Conservation (phyloP, 228 moss, liverwort and hornwort genomes). For the Sphagnum fallax region DNA sequence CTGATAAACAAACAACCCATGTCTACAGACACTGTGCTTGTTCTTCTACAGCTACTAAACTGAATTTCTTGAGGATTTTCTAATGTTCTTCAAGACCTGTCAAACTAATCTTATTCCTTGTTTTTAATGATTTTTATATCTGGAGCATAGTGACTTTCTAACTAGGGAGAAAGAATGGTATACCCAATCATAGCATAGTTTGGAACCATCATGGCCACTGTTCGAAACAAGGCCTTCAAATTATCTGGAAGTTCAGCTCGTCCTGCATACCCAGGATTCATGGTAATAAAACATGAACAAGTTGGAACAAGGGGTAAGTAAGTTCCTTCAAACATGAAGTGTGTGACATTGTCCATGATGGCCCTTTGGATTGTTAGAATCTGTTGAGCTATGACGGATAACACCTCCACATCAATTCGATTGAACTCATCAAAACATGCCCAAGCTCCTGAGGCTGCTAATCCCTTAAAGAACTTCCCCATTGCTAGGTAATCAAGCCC, state of each 20-base stretch:
- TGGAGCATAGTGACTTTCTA: no score
- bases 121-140: no score
- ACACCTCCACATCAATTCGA: conserved; percentile 74
- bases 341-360: conserved; percentile 48
- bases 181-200: conserved; percentile 90
- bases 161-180: not conserved
- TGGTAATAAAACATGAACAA: conserved; percentile 70
- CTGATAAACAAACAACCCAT: no score
- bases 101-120: no score
- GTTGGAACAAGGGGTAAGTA: conserved; percentile 61
- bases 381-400: conserved; percentile 85
- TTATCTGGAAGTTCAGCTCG: conserved; percentile 79
- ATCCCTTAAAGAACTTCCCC: conserved; percentile 81
- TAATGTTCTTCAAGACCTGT: no score
- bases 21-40: no score
- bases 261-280: conserved; percentile 89
- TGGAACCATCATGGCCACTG: conserved; percentile 90
- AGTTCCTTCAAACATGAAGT: conserved; percentile 77
- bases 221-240: conserved; percentile 72
- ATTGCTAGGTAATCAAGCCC: conserved; percentile 82
- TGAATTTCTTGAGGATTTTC: no score
- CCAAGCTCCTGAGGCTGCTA: conserved; percentile 82
- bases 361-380: conserved; percentile 78
- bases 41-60: no score
- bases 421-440: conserved; percentile 88